A percentile compares a stretch with the other conserved stretches of the same genome.
Conservation (phyloP, 1,284 basidiomycete species). For the Ustilago sp. region DNA sequence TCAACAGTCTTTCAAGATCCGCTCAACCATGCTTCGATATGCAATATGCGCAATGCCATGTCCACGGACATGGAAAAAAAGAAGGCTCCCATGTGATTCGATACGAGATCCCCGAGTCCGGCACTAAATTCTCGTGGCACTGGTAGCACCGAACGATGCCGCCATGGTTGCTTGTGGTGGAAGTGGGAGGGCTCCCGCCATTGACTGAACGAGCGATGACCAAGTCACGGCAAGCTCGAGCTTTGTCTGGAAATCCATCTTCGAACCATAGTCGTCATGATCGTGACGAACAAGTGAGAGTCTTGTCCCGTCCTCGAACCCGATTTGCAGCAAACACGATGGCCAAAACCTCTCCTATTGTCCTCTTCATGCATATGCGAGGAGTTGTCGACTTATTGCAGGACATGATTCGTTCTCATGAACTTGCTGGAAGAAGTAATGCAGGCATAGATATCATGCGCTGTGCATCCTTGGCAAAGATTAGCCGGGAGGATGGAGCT, state of each 20-base stretch:
- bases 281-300: background rate
- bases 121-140: conserved; percentile 1
- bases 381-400: background rate
- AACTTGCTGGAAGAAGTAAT: background rate
- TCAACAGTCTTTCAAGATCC: background rate
- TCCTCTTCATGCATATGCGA: background rate
- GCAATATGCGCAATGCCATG: background rate
- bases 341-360: too few species aligned
- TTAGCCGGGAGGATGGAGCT: background rate
- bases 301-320: background rate
- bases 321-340: too few species aligned
- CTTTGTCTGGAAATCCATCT: background rate
- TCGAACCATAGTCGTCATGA: background rate
- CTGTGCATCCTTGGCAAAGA: background rate
- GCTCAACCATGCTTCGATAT: background rate
- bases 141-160: background rate
- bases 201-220: background rate
- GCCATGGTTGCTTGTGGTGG: too few species aligned
- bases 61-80: conserved; percentile 4
- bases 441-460: background rate
- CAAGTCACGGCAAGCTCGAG: background rate
- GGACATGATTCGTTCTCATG: background rate
- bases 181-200: background rate
- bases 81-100: background rate
- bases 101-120: conserved; percentile 2